Evolutionary conservation across 371 early-diverging fungal species (phyloP).

Genomic region (Batrachochytrium dendrobatidis): DNA sequence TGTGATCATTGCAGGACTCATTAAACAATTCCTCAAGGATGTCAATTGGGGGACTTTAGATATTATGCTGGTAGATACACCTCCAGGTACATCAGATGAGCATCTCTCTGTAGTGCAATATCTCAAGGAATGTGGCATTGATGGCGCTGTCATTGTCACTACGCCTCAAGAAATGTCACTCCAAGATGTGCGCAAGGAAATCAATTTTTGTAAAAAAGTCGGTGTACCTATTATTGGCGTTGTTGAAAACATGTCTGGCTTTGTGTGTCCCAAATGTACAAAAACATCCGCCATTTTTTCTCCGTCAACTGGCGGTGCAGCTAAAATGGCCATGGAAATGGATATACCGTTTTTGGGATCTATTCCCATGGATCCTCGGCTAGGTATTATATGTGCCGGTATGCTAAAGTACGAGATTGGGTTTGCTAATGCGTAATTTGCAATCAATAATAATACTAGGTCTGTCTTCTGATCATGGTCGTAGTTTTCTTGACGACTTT

Average conservation of each 20-base stretch:
- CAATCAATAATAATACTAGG: slow-evolving; percentile 12
- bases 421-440: no score
- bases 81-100: slow-evolving; percentile 99
- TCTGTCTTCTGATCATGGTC: slow-evolving; percentile 75
- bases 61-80: slow-evolving; percentile 92
- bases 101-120: slow-evolving; percentile 83
- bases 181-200: slow-evolving; percentile 92
- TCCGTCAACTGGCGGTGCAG: slow-evolving; percentile 87
- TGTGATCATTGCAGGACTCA: slow-evolving; percentile 40
- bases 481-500: slow-evolving; percentile 77
- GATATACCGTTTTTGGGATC: slow-evolving; percentile 69
- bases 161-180: slow-evolving; percentile 97
- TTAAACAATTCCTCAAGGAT: slow-evolving; percentile 95
- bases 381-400: slow-evolving; percentile 47
- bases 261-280: slow-evolving; percentile 69
- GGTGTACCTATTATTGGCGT: slow-evolving; percentile 87
- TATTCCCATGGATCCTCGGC: slow-evolving; percentile 88
- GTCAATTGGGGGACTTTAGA: slow-evolving; percentile 93
- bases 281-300: slow-evolving; percentile 77
- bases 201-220: slow-evolving; percentile 92
- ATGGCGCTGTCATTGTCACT: slow-evolving; percentile 92
- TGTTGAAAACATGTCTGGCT: slow-evolving; percentile 98
- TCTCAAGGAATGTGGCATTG: slow-evolving; percentile 69
- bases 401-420: no score
- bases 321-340: slow-evolving; percentile 69